These are phyloP conservation scores for Daldinia eschscholtzii DNA, from an alignment of 2,329 filamentous ascomycete species.

Conservation along the genomic window DNA sequence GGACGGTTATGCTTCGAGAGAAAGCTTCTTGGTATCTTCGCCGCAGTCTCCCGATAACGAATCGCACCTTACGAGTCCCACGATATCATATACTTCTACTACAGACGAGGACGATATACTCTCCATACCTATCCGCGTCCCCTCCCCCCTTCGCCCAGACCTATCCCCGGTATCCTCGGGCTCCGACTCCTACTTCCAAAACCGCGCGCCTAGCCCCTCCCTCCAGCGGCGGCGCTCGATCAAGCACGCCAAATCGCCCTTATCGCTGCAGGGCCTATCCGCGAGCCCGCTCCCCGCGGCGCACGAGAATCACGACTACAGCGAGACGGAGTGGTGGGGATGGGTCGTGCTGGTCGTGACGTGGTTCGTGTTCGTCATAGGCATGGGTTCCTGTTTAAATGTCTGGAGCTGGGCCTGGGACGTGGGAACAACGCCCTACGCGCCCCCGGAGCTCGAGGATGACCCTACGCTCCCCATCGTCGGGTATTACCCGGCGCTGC, in stretches of 20 bases:
- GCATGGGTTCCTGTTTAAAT: conserved; percentile 94
- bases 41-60: conserved; percentile 41
- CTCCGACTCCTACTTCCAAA: conserved; percentile 74
- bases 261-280: conserved; percentile 68
- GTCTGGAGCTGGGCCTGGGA: conserved; percentile 99
- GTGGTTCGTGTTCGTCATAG: conserved; percentile 95
- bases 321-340: conserved; percentile 97
- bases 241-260: conserved; percentile 69
- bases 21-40: conserved; percentile 32
- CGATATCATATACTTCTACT: conserved; percentile 75
- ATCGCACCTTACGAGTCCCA: conserved; percentile 62
- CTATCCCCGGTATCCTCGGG: conserved; percentile 64
- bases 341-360: conserved; percentile 93
- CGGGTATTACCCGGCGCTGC: conserved; percentile 94
- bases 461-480: conserved; percentile 95
- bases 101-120: conserved; percentile 87
- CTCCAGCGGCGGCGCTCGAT: conserved; percentile 62
- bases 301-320: conserved; percentile 83
- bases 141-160: conserved; percentile 58
- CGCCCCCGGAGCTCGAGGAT: conserved; percentile 93
- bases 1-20: conserved; percentile 59
- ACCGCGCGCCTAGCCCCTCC: conserved; percentile 47
- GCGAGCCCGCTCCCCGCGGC: conserved; percentile 61
- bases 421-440: conserved; percentile 94
- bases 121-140: conserved; percentile 67